Evolutionary conservation across 352 stramenopile species (phyloP).

Genomic region (Phytophthora litchii): DNA sequence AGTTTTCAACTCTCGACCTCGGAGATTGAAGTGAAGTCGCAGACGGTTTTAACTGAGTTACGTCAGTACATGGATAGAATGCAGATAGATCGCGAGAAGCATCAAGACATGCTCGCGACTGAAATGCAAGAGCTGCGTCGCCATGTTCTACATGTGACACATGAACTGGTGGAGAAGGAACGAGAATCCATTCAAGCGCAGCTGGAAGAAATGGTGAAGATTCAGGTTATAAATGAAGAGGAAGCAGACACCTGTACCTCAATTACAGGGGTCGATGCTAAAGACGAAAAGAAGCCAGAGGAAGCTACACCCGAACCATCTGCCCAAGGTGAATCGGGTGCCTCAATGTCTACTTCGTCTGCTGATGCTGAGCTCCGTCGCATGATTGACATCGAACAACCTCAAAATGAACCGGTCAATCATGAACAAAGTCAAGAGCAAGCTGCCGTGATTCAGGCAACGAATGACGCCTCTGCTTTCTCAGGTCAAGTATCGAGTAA

Average conservation of each 20-base stretch:
- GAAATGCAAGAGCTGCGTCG: slow-evolving; percentile 69
- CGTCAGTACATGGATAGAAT: slow-evolving; percentile 51
- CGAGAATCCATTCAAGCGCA: slow-evolving; percentile 50
- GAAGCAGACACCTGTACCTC: neutral
- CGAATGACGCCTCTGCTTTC: neutral
- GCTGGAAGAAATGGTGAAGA: slow-evolving; percentile 39
- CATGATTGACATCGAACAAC: neutral
- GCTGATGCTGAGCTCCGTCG: neutral
- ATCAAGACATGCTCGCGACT: slow-evolving; percentile 64
- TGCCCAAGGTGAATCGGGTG: neutral
- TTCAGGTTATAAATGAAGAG: slow-evolving; percentile 12
- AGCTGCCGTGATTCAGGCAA: neutral
- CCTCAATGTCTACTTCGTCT: neutral
- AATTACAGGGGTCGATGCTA: neutral
- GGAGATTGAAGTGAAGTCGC: slow-evolving; percentile 60
- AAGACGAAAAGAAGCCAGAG: slow-evolving; percentile 8
- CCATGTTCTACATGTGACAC: slow-evolving; percentile 55
- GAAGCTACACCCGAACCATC: neutral
- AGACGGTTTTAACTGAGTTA: slow-evolving; percentile 61
- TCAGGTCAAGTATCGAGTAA: neutral
- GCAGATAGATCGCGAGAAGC: slow-evolving; percentile 51
- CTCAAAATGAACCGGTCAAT: neutral
- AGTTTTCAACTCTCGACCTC: slow-evolving; percentile 51
- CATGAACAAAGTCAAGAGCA: neutral
- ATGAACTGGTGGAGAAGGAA: slow-evolving; percentile 64